phyloP scores from a whole-genome alignment of 163 green algal species.

The Chlorella variabilis region DNA sequence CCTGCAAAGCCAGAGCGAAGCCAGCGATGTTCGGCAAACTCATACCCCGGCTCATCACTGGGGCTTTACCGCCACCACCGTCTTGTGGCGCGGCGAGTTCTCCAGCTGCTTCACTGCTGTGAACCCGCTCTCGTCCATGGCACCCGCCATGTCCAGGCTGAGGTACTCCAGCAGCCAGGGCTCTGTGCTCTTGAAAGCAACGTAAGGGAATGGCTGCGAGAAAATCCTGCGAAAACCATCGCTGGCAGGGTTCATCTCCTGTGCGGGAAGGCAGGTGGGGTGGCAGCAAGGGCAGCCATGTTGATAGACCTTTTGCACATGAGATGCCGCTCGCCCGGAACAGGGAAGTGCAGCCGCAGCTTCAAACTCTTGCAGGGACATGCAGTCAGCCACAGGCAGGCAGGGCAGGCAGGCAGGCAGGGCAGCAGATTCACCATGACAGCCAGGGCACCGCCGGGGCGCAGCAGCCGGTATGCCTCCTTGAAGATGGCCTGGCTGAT shows the following conservation, averaged over 20 bases:
- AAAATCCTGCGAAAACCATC: slow-evolving; percentile 72
- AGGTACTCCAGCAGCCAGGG: slow-evolving; percentile 82
- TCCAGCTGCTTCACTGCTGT: slow-evolving; percentile 24
- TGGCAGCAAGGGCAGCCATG: neutral
- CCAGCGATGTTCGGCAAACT: too few relatives aligned
- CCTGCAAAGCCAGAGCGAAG: too few relatives aligned
- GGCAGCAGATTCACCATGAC: slow-evolving; percentile 53
- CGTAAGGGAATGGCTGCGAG: slow-evolving; percentile 75
- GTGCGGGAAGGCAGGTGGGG: neutral
- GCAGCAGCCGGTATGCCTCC: slow-evolving; percentile 71
- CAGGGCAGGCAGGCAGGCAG: neutral
- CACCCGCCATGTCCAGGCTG: slow-evolving; percentile 60
- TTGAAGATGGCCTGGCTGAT: slow-evolving; percentile 56
- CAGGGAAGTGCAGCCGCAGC: too few relatives aligned
- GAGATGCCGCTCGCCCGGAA: too few relatives aligned
- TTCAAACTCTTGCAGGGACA: too few relatives aligned
- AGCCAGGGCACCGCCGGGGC: slow-evolving; percentile 56
- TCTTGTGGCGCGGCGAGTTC: slow-evolving; percentile 70
- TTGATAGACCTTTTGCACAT: too few relatives aligned
- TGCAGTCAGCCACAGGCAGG: too few relatives aligned
- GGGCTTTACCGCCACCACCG: slow-evolving; percentile 68
- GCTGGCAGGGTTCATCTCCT: slow-evolving; percentile 80
- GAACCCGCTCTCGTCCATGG: slow-evolving; percentile 64
- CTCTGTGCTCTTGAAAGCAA: slow-evolving; percentile 83
- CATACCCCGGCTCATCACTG: too few relatives aligned